Evolutionary conservation across 352 stramenopile species (phyloP).

Genomic region (Phytophthora tubulina): DNA sequence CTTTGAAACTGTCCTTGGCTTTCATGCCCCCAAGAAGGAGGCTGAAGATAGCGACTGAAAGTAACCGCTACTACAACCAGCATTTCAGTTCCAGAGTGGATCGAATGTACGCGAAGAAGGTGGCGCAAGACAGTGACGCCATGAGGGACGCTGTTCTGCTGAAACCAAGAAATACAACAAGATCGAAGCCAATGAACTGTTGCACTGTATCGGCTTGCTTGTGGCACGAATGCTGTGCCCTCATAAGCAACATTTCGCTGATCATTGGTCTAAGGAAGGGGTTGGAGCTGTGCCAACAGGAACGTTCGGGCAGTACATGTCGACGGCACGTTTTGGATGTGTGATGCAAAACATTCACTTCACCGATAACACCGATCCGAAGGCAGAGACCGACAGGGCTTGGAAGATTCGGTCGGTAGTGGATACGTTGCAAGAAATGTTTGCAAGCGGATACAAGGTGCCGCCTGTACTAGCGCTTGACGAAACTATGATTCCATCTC

Average conservation of each 20-base stretch:
- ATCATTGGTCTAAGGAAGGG: slow-evolving; percentile 3
- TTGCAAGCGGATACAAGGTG: too few species aligned
- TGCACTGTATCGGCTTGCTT: slow-evolving; percentile 26
- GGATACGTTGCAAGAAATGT: too few species aligned
- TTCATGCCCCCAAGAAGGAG: slow-evolving; percentile 17
- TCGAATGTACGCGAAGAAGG: too few species aligned
- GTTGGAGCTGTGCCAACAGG: slow-evolving; percentile 17
- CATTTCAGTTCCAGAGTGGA: slow-evolving; percentile 11
- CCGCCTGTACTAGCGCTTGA: too few species aligned
- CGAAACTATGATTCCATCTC: too few species aligned
- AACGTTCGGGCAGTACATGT: slow-evolving; percentile 22
- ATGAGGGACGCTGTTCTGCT: not conserved
- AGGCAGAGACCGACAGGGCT: too few species aligned
- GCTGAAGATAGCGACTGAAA: slow-evolving; percentile 12
- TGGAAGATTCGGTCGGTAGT: too few species aligned
- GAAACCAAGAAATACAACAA: slow-evolving; percentile 19
- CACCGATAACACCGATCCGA: too few species aligned
- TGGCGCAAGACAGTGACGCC: not conserved
- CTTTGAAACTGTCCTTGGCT: slow-evolving; percentile 16
- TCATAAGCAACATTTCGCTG: slow-evolving; percentile 10
- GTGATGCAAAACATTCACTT: slow-evolving; percentile 33
- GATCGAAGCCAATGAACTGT: slow-evolving; percentile 14
- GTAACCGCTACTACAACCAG: slow-evolving; percentile 28
- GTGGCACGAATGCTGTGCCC: slow-evolving; percentile 19
- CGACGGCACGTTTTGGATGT: slow-evolving; percentile 14